phyloP scores from a whole-genome alignment of 352 stramenopile species.

The Saprolegnia parasitica region DNA sequence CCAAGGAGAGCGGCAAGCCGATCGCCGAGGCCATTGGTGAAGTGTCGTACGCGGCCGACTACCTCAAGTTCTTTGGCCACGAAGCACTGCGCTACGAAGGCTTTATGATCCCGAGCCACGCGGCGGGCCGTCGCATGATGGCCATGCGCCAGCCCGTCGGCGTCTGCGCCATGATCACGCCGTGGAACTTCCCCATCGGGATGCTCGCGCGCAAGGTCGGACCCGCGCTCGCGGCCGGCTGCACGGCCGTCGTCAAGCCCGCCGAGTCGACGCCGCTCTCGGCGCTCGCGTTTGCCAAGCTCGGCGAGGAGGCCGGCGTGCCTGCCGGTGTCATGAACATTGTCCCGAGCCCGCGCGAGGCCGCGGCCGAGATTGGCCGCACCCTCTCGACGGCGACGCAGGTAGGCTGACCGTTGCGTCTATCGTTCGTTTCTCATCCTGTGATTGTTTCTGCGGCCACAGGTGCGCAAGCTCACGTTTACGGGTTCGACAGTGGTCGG shows the following conservation, averaged over 20 bases:
- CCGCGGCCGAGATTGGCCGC: slow-evolving; percentile 69
- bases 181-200: slow-evolving; percentile 98
- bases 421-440: not conserved
- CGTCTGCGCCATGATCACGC: slow-evolving; percentile 93
- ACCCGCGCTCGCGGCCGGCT: slow-evolving; percentile 91
- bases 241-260: slow-evolving; percentile 95
- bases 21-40: slow-evolving; percentile 92
- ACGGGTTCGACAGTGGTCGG: slow-evolving; percentile 83
- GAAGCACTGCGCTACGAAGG: slow-evolving; percentile 88
- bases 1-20: slow-evolving; percentile 96
- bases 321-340: slow-evolving; percentile 88
- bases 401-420: slow-evolving; percentile 38
- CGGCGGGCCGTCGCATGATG: slow-evolving; percentile 59
- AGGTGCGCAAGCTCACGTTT: slow-evolving; percentile 89
- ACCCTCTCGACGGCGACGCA: slow-evolving; percentile 53
- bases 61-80: slow-evolving; percentile 96
- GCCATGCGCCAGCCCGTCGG: slow-evolving; percentile 91
- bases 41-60: slow-evolving; percentile 90
- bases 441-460: slow-evolving; percentile 32
- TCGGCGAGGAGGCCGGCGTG: slow-evolving; percentile 85
- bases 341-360: slow-evolving; percentile 56
- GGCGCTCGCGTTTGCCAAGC: slow-evolving; percentile 86
- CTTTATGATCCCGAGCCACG: slow-evolving; percentile 64
- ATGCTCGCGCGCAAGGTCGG: slow-evolving; percentile 98
- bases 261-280: slow-evolving; percentile 94